Percentiles rank a stretch among this genome's conserved stretches.
These are phyloP conservation scores for Limnomonas spitsbergensis DNA, from an alignment of 139 green algal species.

Conservation along the genomic window DNA sequence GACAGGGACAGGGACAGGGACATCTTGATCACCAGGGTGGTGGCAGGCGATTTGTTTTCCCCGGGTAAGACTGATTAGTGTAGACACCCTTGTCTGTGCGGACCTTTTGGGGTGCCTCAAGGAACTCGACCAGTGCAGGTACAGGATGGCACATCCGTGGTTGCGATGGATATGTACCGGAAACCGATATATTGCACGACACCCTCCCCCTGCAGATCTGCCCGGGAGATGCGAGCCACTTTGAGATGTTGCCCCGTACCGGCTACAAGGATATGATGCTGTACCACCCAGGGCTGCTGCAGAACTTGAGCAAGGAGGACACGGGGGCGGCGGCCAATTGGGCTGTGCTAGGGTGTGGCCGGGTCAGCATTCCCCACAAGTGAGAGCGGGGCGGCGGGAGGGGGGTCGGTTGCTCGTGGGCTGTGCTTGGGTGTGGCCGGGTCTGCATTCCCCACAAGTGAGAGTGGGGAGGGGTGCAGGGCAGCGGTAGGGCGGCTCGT, in stretches of 20 bases:
- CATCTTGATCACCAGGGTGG: too few species aligned
- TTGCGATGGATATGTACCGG: too few species aligned
- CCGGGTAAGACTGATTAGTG: too few species aligned
- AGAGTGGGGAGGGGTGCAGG: neutral
- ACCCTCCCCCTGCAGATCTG: constrained; percentile 6
- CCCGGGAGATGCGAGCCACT: constrained; percentile 20
- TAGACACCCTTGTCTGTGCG: too few species aligned
- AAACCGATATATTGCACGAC: too few species aligned
- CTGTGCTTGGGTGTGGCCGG: neutral
- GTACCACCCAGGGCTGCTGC: constrained; percentile 18
- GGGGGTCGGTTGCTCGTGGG: neutral
- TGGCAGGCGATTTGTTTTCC: too few species aligned
- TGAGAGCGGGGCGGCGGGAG: constrained; percentile 1
- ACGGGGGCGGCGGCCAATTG: neutral
- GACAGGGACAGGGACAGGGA: too few species aligned
- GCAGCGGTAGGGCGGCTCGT: neutral
- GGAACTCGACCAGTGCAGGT: too few species aligned
- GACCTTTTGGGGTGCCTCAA: too few species aligned
- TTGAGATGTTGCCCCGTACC: constrained; percentile 7
- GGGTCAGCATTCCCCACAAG: neutral
- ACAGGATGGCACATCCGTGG: too few species aligned
- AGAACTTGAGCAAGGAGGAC: neutral
- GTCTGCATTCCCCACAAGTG: constrained; percentile 4
- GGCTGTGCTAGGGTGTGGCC: constrained; percentile 10
- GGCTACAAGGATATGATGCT: constrained; percentile 17